Evolutionary conservation across 176 grass and related monocot species (phyloP).

Genomic region (Miscanthus lutarioriparius): DNA sequence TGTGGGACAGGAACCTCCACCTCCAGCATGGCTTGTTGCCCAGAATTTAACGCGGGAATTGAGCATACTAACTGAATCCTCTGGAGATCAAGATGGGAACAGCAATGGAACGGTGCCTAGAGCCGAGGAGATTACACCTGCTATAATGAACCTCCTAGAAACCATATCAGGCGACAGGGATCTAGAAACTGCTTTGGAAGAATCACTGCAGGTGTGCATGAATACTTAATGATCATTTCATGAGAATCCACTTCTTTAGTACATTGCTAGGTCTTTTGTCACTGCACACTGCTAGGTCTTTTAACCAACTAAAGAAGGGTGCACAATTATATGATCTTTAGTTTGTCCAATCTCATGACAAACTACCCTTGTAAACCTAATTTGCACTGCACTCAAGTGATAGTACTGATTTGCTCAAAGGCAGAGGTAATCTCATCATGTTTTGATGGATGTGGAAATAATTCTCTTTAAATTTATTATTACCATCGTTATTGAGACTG

Average conservation of each 20-base stretch:
- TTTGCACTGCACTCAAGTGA: background rate
- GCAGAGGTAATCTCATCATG: background rate
- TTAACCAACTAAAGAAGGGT: slow-evolving; percentile 4
- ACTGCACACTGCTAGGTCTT: background rate
- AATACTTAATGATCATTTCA: background rate
- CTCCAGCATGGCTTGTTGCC: slow-evolving; percentile 90
- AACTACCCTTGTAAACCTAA: slow-evolving; percentile 6
- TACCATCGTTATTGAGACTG: background rate
- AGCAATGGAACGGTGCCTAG: slow-evolving; percentile 25
- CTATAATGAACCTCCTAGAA: slow-evolving; percentile 58
- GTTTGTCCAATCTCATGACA: background rate
- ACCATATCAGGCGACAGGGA: slow-evolving; percentile 46
- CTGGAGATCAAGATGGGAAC: slow-evolving; percentile 48
- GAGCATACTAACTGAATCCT: slow-evolving; percentile 62
- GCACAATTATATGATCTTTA: slow-evolving; percentile 6
- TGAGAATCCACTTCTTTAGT: slow-evolving; percentile 8
- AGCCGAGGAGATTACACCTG: slow-evolving; percentile 25
- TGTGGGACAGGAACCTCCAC: slow-evolving; percentile 82
- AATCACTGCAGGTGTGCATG: slow-evolving; percentile 59
- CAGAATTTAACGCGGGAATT: slow-evolving; percentile 70
- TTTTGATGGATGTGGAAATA: background rate
- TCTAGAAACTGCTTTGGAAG: slow-evolving; percentile 72
- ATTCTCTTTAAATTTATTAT: background rate
- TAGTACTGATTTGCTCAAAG: slow-evolving; percentile 1
- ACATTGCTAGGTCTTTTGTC: slow-evolving; percentile 2